phyloP scores from a whole-genome alignment of 2,329 filamentous ascomycete species.

The Diaporthe nobilis region DNA sequence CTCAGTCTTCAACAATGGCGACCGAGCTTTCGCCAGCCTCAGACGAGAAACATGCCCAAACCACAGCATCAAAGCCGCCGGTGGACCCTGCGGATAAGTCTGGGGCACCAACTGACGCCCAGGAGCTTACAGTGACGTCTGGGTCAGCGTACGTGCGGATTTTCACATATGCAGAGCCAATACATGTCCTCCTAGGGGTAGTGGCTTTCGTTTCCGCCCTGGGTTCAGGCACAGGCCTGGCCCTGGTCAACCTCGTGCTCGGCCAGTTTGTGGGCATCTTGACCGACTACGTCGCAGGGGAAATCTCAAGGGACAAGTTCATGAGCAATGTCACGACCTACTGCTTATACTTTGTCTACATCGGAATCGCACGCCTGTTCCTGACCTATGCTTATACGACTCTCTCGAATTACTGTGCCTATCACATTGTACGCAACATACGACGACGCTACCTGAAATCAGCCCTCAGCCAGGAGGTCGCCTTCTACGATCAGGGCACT shows the following conservation, averaged over 20 bases:
- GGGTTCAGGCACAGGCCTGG: neutral
- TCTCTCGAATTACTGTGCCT: neutral
- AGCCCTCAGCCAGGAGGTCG: conserved; percentile 66
- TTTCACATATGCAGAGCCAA: conserved; percentile 15
- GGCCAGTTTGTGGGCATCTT: conserved; percentile 3
- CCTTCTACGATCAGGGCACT: conserved; percentile 64
- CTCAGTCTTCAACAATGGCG: neutral
- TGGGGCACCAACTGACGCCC: neutral
- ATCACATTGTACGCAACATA: conserved; percentile 42
- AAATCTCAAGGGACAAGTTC: neutral
- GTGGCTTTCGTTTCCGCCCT: conserved; percentile 1
- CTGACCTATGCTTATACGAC: neutral
- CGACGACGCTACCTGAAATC: conserved; percentile 56
- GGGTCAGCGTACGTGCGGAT: neutral
- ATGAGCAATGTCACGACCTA: conserved; percentile 3
- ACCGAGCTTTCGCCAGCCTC: neutral
- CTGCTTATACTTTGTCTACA: conserved; percentile 10
- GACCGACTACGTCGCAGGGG: conserved; percentile 2
- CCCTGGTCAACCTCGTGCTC: conserved; percentile 17
- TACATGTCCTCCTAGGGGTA: neutral
- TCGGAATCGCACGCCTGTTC: neutral
- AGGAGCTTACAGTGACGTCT: neutral
- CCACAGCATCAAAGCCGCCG: neutral
- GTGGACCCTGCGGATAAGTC: neutral
- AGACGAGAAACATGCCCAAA: neutral